phyloP scores from a whole-genome alignment of 1,284 basidiomycete species.

The Rhodotorula sp. region DNA sequence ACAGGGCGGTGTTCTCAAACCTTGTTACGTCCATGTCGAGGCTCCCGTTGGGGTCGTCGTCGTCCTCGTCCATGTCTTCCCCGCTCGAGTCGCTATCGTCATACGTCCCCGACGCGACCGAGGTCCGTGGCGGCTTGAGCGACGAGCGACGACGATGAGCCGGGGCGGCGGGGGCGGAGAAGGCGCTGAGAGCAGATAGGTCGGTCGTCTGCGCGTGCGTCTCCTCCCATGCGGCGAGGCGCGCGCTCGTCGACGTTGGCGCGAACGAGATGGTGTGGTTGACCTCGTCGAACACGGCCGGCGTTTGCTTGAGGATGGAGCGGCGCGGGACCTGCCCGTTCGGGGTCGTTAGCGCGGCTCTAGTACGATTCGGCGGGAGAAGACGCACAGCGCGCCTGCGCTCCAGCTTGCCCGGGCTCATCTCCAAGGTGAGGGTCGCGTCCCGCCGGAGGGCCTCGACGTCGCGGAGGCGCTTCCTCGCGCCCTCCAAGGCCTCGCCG shows the following conservation, averaged over 20 bases:
- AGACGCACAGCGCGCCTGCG: slow-evolving; percentile 25
- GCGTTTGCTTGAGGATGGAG: slow-evolving; percentile 33
- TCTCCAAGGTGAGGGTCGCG: slow-evolving; percentile 14
- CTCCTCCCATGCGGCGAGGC: not conserved
- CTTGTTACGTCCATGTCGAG: slow-evolving; percentile 40
- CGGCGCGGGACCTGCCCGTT: slow-evolving; percentile 25
- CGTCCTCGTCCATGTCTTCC: slow-evolving; percentile 21
- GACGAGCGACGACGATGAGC: slow-evolving; percentile 11
- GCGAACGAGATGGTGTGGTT: slow-evolving; percentile 24
- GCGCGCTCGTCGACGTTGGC: not conserved
- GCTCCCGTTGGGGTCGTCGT: slow-evolving; percentile 29
- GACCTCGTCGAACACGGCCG: slow-evolving; percentile 13
- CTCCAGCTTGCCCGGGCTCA: slow-evolving; percentile 31
- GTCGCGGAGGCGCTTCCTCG: slow-evolving; percentile 19
- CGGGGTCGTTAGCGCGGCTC: not conserved
- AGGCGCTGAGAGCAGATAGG: slow-evolving; percentile 21
- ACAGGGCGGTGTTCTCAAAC: slow-evolving; percentile 18
- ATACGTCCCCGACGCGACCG: not conserved
- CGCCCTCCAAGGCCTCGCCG: slow-evolving; percentile 34
- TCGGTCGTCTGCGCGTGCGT: slow-evolving; percentile 34
- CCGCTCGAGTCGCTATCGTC: not conserved
- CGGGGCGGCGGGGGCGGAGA: not conserved
- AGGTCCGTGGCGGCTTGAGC: slow-evolving; percentile 9
- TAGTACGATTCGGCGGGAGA: not conserved
- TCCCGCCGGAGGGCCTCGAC: slow-evolving; percentile 1